Conservation (phyloP, 495 filamentous ascomycete genomes). For the Annulohypoxylon nitens region DNA sequence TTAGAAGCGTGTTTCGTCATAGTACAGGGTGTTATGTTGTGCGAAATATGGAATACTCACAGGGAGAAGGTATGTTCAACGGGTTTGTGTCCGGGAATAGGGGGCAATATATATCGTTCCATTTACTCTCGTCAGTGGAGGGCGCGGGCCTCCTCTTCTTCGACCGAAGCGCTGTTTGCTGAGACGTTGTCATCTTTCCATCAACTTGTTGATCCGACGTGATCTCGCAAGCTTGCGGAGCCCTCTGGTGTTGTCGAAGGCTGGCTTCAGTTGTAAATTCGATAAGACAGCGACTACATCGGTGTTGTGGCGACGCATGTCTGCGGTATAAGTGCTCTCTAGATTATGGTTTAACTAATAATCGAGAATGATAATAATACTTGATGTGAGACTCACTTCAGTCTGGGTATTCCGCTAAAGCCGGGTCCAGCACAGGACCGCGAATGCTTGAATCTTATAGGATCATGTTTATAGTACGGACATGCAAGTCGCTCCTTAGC, state of each 20-base stretch:
- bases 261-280: background rate
- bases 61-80: background rate
- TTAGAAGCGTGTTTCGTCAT: background rate
- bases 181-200: background rate
- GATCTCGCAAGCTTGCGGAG: background rate
- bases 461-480: background rate
- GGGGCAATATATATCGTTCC: conserved; percentile 2
- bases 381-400: background rate
- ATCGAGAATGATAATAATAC: background rate
- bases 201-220: background rate
- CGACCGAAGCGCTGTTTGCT: background rate
- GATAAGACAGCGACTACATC: background rate
- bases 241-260: background rate
- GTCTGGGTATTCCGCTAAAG: background rate
- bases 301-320: background rate
- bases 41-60: background rate
- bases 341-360: background rate
- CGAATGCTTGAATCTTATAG: background rate
- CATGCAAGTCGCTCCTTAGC: background rate
- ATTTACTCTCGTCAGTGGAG: background rate
- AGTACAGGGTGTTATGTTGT: background rate
- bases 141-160: background rate
- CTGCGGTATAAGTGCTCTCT: background rate
- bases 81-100: background rate
- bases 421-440: background rate